A percentile compares a stretch with the other conserved stretches of the same genome.
Conservation (phyloP, 2,329 filamentous ascomycete species). For the Fusarium sp. region DNA sequence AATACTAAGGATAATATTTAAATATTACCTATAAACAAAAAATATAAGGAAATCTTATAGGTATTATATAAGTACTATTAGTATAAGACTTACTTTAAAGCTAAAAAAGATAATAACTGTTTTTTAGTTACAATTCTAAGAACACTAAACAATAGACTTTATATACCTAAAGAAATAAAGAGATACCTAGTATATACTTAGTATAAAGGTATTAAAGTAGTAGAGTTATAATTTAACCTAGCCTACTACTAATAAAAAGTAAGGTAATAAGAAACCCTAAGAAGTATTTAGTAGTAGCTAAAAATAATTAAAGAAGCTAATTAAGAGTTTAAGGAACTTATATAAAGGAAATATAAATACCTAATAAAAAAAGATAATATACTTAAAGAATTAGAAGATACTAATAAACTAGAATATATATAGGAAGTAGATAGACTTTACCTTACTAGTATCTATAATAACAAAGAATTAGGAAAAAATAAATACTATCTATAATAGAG, state of each 20-base stretch:
- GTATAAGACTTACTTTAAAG: not conserved
- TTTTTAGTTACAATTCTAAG: not conserved
- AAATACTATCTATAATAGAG: not conserved
- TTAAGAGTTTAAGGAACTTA: not conserved
- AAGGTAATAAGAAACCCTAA: too few species aligned
- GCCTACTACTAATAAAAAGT: not conserved
- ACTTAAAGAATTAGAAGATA: not conserved
- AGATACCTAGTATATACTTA: not conserved
- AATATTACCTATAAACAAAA: rapidly evolving
- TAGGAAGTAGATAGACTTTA: not conserved
- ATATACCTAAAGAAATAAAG: not conserved
- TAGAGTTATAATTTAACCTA: not conserved
- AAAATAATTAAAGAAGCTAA: not conserved
- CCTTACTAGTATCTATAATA: not conserved
- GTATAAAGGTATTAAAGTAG: not conserved
- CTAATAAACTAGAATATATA: not conserved
- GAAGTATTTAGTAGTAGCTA: too few species aligned
- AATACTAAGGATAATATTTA: not conserved
- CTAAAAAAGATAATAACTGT: not conserved
- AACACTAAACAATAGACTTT: not conserved
- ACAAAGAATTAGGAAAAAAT: not conserved
- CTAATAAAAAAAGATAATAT: not conserved
- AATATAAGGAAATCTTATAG: not conserved
- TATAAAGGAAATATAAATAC: not conserved
- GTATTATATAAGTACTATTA: not conserved